Conservation (phyloP, 176 grass and related monocot genomes). For the Oryza longistaminata region DNA sequence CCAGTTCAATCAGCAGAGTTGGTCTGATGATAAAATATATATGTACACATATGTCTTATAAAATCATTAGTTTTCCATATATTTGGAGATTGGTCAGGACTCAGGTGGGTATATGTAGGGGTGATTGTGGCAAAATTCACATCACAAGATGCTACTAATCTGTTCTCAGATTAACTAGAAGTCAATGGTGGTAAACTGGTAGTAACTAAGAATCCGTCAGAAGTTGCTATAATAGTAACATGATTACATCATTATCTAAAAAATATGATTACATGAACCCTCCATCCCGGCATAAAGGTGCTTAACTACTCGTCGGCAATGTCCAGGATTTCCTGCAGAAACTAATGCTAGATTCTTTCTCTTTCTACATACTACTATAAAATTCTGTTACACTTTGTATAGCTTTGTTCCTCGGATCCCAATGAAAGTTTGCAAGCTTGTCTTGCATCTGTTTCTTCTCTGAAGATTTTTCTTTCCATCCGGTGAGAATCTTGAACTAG, state of each 20-base stretch:
- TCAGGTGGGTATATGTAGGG: background rate
- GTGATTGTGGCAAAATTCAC: background rate
- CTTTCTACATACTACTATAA: background rate
- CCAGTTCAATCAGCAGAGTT: background rate
- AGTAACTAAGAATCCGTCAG: background rate
- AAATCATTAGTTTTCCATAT: background rate
- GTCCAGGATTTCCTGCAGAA: background rate
- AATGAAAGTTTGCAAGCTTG: background rate
- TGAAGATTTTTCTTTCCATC: background rate
- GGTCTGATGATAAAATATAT: background rate
- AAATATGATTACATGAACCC: background rate
- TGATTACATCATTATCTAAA: background rate
- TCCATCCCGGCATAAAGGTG: constrained; percentile 2
- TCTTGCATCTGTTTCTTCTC: background rate
- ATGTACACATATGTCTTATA: background rate
- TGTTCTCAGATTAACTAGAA: background rate
- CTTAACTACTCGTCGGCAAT: background rate
- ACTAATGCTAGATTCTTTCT: constrained; percentile 14
- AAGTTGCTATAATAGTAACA: constrained; percentile 18
- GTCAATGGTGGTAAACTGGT: background rate
- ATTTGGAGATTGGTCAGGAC: background rate
- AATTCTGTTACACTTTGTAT: background rate
- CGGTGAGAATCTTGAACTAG: background rate
- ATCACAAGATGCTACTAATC: background rate
- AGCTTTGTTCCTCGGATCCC: background rate